A percentile compares a stretch with the other conserved stretches of the same genome.
Conservation (phyloP, 768 basidiomycete species). For the Agaricus blazei region DNA sequence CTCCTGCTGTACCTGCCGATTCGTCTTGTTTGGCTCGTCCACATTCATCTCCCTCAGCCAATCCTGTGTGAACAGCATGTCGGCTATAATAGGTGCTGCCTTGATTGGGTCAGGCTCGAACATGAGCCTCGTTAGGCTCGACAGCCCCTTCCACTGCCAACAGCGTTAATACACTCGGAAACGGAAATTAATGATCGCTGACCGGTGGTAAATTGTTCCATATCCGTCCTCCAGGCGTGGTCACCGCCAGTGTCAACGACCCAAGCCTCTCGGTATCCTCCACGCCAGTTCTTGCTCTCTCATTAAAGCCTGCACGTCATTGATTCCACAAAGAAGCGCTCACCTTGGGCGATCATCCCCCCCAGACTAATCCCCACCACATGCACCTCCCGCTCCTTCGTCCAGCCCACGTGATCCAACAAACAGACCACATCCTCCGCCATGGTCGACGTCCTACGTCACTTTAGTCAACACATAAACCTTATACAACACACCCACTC, state of each 20-base stretch:
- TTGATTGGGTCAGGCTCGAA: constrained; percentile 41
- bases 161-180: neutral
- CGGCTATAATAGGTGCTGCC: constrained; percentile 45
- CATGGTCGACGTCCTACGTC: constrained; percentile 66
- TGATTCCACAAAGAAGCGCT: neutral
- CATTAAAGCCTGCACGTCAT: neutral
- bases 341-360: constrained; percentile 82
- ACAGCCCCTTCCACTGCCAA: constrained; percentile 35
- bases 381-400: constrained; percentile 51
- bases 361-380: constrained; percentile 75
- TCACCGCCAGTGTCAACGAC: constrained; percentile 65
- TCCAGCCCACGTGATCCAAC: constrained; percentile 73
- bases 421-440: constrained; percentile 67
- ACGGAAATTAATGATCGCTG: constrained; percentile 14
- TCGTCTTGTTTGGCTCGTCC: constrained; percentile 57
- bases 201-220: constrained; percentile 66
- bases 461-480: neutral
- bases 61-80: constrained; percentile 53
- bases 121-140: constrained; percentile 27
- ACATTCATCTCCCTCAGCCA: constrained; percentile 58
- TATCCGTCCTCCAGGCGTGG: constrained; percentile 55
- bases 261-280: constrained; percentile 57
- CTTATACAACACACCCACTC: constrained; percentile 19
- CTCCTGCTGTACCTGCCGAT: constrained; percentile 52
- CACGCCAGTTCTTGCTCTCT: constrained; percentile 53